Percentiles rank a stretch among this genome's conserved stretches.
phyloP scores from a whole-genome alignment of 495 filamentous ascomycete genomes.

The Aspergillus sclerotioniger region DNA sequence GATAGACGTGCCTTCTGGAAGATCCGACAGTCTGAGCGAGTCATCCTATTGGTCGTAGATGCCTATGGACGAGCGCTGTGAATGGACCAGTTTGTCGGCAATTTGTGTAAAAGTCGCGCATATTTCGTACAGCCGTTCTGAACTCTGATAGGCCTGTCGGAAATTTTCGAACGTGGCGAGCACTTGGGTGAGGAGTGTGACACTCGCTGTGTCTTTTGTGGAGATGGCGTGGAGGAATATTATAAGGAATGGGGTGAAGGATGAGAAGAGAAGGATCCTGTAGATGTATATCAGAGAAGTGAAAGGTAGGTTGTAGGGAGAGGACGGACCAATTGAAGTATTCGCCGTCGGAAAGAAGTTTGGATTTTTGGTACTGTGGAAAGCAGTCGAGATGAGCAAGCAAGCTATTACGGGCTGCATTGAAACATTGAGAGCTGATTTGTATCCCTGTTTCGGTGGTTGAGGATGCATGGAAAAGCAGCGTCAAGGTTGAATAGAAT shows the following conservation, averaged over 20 bases:
- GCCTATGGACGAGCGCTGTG: not conserved
- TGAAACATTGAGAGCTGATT: slow-evolving; percentile 4
- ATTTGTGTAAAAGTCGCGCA: slow-evolving; percentile 11
- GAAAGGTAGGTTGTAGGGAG: not conserved
- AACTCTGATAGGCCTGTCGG: slow-evolving; percentile 1
- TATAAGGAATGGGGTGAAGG: slow-evolving; percentile 12
- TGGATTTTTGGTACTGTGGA: slow-evolving; percentile 7
- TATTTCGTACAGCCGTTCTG: slow-evolving; percentile 10
- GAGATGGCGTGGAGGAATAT: slow-evolving; percentile 12
- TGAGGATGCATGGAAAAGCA: slow-evolving; percentile 7
- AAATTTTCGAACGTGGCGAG: slow-evolving; percentile 1
- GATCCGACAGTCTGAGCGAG: not conserved
- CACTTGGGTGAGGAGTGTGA: slow-evolving; percentile 1
- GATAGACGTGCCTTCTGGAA: not conserved
- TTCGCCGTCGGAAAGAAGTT: slow-evolving; percentile 10
- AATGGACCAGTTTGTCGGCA: slow-evolving; percentile 5
- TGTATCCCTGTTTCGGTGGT: not conserved
- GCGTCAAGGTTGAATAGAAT: slow-evolving; percentile 10
- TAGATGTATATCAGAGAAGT: not conserved
- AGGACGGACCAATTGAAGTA: slow-evolving; percentile 9
- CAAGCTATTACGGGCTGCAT: slow-evolving; percentile 4
- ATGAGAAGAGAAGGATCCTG: slow-evolving; percentile 13
- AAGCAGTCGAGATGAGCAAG: slow-evolving; percentile 6
- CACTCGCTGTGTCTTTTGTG: not conserved
- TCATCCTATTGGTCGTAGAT: not conserved